Percentiles rank a stretch among this genome's conserved stretches.
Conservation (phyloP, 768 basidiomycete genomes). For the Mycena leptocephala region DNA sequence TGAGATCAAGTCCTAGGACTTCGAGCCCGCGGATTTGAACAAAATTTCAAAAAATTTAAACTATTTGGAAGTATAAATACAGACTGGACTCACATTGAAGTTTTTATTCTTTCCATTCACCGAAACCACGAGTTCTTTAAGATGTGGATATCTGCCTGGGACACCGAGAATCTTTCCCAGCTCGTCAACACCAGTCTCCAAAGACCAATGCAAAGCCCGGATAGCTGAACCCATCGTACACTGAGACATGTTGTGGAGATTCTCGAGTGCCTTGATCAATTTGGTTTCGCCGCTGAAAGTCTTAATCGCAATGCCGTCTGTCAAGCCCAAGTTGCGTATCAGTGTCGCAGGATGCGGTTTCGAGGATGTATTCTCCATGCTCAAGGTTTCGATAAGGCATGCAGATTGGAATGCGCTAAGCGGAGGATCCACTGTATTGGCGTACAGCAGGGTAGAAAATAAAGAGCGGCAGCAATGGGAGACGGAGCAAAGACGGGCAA, state of each 20-base stretch:
- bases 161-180: background rate
- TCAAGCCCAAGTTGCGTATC: background rate
- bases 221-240: too few relatives aligned
- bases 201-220: background rate
- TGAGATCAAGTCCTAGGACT: background rate
- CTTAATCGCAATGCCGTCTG: background rate
- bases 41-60: background rate
- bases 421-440: background rate
- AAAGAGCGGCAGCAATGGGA: constrained; percentile 2
- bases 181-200: constrained; percentile 3
- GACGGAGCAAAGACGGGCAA: constrained; percentile 23
- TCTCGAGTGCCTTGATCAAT: background rate
- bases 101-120: background rate
- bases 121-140: constrained; percentile 1
- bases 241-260: background rate
- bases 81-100: background rate
- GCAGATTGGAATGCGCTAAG: constrained; percentile 1
- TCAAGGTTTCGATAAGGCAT: background rate
- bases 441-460: constrained; percentile 6
- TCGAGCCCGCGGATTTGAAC: constrained; percentile 10
- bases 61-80: background rate
- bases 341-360: background rate
- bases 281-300: background rate
- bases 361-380: background rate
- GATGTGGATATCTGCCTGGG: constrained; percentile 1